Evolutionary conservation across 2,329 filamentous ascomycete species (phyloP), one percentile per base, ranked within the genome.

Genomic region (Botrytis medusae): DNA sequence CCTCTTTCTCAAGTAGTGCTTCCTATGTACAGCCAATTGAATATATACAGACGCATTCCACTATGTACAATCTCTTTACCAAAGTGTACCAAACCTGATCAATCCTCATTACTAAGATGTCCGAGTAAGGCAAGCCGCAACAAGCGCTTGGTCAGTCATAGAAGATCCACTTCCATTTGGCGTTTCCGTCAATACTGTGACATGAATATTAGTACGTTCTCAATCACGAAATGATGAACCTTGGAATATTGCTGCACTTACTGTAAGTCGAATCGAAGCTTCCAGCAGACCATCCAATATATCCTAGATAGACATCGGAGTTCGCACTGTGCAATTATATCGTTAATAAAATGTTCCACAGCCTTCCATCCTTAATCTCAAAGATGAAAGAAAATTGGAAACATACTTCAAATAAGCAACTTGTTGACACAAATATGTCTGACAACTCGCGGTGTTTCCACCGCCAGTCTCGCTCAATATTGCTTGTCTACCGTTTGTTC

Each of bases 381-480:
- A 12, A 57, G 2, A 54, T 2, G 54, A 20, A 18, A 25, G 14
- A 16, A 44, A 48, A 0, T 25, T 37, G 9, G 20, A 18, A 34
- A 60, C 75, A 40, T 71, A 78, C 76, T 83, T 77, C 75, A 83
- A 74, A 71, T 77, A 81, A 48, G 76, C 78, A 54, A 83, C 71
- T 61, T 80, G 75, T 69, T 79, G 73, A 75, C 82, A 83, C 32
- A 83, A 65, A 71, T 81, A 77, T 14, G 73, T 78, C n/a, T 77
- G 71, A 74, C 82, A 83, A 65, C 77, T 80, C 2, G 76, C 75
- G 18, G 80, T 69, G 73, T 79, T 81, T 5, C 78, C 78, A 40
- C 79, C 86, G 9, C 87, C 87, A 3, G 85, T 86, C 80, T 89
- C 87, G 25, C 84, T 87, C 29, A 88, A 79, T 16, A 89, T 79